phyloP scores from a whole-genome alignment of 768 basidiomycete species.

The Termitomyces sp. region DNA sequence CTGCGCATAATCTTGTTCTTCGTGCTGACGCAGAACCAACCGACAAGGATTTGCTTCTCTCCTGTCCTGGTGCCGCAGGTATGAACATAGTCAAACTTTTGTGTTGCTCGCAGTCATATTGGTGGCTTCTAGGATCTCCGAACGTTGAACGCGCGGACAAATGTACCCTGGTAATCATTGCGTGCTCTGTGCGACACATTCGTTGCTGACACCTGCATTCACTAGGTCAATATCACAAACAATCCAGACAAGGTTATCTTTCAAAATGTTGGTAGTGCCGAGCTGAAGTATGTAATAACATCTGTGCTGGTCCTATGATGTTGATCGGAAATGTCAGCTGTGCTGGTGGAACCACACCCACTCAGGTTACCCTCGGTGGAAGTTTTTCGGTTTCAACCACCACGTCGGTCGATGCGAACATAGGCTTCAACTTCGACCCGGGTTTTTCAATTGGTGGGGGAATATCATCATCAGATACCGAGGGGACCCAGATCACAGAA shows the following conservation, averaged over 20 bases:
- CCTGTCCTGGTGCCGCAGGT: slow-evolving; percentile 9
- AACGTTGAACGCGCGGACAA: slow-evolving; percentile 9
- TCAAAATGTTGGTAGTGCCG: slow-evolving; percentile 6
- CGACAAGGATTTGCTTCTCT: slow-evolving; percentile 8
- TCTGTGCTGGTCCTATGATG: not conserved
- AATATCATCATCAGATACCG: not conserved
- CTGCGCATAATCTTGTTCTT: not conserved
- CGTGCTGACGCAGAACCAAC: not conserved
- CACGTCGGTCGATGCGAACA: slow-evolving; percentile 1
- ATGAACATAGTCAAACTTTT: not conserved
- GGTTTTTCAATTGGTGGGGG: slow-evolving; percentile 9
- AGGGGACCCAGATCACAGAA: not conserved
- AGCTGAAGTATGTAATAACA: slow-evolving; percentile 6
- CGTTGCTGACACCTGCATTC: not conserved
- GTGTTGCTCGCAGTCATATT: not conserved
- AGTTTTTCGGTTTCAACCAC: slow-evolving; percentile 3
- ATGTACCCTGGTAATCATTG: slow-evolving; percentile 8
- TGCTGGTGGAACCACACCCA: slow-evolving; percentile 7
- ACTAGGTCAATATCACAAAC: slow-evolving; percentile 4
- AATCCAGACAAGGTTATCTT: slow-evolving; percentile 9
- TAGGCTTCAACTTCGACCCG: slow-evolving; percentile 6
- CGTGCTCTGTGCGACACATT: not conserved
- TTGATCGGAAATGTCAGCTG: not conserved
- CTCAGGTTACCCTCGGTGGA: slow-evolving; percentile 6
- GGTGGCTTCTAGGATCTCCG: slow-evolving; percentile 1